phyloP scores from a whole-genome alignment of 306 rosid genomes.

The Inga laurina region DNA sequence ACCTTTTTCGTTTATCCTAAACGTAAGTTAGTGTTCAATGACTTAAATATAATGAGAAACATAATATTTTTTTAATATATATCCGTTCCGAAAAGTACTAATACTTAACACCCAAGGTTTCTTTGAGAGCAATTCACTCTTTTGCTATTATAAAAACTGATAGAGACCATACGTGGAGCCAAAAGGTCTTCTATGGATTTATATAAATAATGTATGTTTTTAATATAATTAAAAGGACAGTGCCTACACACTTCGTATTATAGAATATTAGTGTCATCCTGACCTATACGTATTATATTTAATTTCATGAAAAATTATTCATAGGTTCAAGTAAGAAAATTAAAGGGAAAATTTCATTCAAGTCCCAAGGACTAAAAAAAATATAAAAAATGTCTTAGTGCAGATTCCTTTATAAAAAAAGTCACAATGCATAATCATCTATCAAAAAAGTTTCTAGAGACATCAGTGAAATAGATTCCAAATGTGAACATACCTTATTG shows the following conservation, averaged over 20 bases:
- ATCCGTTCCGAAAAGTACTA: constrained; percentile 39
- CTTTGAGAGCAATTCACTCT: constrained; percentile 59
- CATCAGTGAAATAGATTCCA: no score
- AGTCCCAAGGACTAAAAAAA: no score
- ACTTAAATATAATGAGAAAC: constrained; percentile 32
- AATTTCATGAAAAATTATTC: neutral
- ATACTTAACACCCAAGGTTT: constrained; percentile 36
- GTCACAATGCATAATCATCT: no score
- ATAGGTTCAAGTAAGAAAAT: neutral
- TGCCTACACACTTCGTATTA: constrained; percentile 29
- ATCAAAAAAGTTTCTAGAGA: no score
- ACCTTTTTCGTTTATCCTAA: constrained; percentile 25
- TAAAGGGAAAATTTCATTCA: no score
- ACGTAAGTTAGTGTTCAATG: constrained; percentile 21
- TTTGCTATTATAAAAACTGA: constrained; percentile 17
- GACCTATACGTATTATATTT: neutral
- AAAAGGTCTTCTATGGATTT: constrained; percentile 42
- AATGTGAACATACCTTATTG: no score
- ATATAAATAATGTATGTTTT: neutral
- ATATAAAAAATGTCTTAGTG: no score
- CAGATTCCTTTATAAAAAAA: no score
- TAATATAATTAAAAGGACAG: neutral
- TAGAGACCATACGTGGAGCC: neutral
- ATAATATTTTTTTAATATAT: constrained; percentile 1
- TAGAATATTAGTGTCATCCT: neutral